A percentile compares a stretch with the other conserved stretches of the same genome.
Conservation (phyloP, 1,284 basidiomycete species). For the Cryptococcus maquisensis region DNA sequence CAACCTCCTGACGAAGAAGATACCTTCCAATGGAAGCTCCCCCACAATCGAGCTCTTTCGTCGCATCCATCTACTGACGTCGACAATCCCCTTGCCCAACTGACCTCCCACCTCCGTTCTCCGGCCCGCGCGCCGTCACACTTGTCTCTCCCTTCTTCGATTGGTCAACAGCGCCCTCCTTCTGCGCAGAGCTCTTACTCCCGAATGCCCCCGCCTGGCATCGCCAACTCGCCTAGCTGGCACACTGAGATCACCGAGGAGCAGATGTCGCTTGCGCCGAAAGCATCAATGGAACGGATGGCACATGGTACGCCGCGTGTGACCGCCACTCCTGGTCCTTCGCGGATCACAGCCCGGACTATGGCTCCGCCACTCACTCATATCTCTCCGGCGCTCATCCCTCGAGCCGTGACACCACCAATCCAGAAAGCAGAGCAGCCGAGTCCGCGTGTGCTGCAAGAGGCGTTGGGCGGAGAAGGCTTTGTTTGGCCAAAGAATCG, state of each 20-base stretch:
- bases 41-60: background rate
- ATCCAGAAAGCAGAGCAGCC: background rate
- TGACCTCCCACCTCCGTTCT: background rate
- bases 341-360: too few relatives aligned
- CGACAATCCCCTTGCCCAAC: background rate
- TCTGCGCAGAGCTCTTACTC: background rate
- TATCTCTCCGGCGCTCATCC: background rate
- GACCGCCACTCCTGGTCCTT: background rate
- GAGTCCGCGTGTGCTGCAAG: background rate
- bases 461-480: background rate
- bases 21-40: background rate
- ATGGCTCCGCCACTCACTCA: background rate
- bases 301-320: background rate
- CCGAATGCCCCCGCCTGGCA: constrained; percentile 6
- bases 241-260: constrained; percentile 2
- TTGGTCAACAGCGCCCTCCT: background rate
- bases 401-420: background rate
- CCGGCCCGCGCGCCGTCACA: background rate
- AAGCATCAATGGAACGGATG: background rate
- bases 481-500: background rate
- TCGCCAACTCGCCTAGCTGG: constrained; percentile 10
- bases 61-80: background rate
- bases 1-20: background rate
- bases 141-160: background rate
- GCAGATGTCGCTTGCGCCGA: background rate